phyloP scores from a whole-genome alignment of 1,284 basidiomycete genomes.

The Exobasidium cylindrosporum region DNA sequence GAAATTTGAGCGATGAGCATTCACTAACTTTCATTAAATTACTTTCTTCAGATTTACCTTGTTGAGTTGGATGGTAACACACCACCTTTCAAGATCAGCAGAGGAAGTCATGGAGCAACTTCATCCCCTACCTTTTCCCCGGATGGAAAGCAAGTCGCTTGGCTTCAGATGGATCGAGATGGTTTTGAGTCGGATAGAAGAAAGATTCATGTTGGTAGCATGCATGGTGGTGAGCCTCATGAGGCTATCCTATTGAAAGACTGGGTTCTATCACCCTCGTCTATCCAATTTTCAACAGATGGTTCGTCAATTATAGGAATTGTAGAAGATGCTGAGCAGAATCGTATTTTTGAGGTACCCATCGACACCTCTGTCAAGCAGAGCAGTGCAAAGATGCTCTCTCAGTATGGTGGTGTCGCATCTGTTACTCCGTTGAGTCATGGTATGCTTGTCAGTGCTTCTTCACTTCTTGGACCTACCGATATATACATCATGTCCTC shows the following conservation, averaged over 20 bases:
- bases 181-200: slow-evolving; percentile 41
- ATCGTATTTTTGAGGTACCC: slow-evolving; percentile 17
- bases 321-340: slow-evolving; percentile 25
- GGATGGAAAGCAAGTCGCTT: slow-evolving; percentile 29
- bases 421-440: not conserved
- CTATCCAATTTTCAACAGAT: slow-evolving; percentile 20
- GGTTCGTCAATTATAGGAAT: slow-evolving; percentile 17
- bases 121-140: slow-evolving; percentile 27
- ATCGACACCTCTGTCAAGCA: not conserved
- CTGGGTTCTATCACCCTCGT: slow-evolving; percentile 35
- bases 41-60: slow-evolving; percentile 18
- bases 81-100: slow-evolving; percentile 14
- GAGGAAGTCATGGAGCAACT: slow-evolving; percentile 24
- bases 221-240: slow-evolving; percentile 7
- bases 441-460: not conserved
- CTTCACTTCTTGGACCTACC: slow-evolving; percentile 16
- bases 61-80: slow-evolving; percentile 22
- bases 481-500: slow-evolving; percentile 22
- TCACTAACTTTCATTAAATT: no score
- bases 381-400: slow-evolving; percentile 12
- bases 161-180: slow-evolving; percentile 42
- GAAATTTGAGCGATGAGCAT: no score
- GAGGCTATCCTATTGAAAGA: slow-evolving; percentile 15
- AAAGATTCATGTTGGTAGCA: slow-evolving; percentile 21
- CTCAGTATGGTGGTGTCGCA: slow-evolving; percentile 16